Percentiles rank a stretch among this genome's conserved stretches.
Evolutionary conservation across 345 rosid genomes (phyloP).

Genomic region (Diplotaxis tenuifolia): DNA sequence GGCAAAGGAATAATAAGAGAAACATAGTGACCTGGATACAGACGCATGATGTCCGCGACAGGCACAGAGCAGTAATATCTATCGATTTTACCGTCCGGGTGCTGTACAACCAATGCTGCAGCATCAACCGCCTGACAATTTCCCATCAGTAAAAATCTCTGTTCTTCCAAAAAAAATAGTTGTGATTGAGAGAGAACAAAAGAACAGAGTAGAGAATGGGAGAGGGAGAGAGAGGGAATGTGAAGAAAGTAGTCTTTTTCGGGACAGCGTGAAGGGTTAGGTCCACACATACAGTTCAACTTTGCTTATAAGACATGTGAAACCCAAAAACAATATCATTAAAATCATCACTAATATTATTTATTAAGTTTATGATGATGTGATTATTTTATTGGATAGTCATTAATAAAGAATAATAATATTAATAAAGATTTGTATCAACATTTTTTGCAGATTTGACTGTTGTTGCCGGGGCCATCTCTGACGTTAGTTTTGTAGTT

Average conservation of each 20-base stretch:
- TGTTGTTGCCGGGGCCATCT: conserved; percentile 20
- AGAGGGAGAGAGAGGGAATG: conserved; percentile 11
- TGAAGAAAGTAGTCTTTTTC: conserved; percentile 54
- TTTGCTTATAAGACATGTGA: conserved; percentile 36
- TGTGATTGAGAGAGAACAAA: neutral
- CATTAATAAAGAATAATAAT: conserved; percentile 17
- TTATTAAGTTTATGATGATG: conserved; percentile 3
- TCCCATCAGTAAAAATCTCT: conserved; percentile 50
- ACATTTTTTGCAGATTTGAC: conserved; percentile 14
- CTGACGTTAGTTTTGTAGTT: conserved; percentile 22
- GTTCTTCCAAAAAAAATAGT: neutral
- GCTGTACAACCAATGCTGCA: conserved; percentile 88
- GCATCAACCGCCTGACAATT: conserved; percentile 97
- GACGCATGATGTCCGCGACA: conserved; percentile 74
- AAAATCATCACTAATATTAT: neutral
- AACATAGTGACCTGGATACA: conserved; percentile 91
- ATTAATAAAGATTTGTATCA: conserved; percentile 6
- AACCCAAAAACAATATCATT: conserved; percentile 8
- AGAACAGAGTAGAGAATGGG: conserved; percentile 5
- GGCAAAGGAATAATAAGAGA: conserved; percentile 90
- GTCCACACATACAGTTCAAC: conserved; percentile 27
- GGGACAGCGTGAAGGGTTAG: conserved; percentile 50
- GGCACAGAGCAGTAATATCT: conserved; percentile 67
- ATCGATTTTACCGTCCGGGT: conserved; percentile 77
- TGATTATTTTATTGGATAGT: conserved; percentile 23